Evolutionary conservation across 1,284 basidiomycete species (phyloP).

Genomic region (Boletus holoroseus): DNA sequence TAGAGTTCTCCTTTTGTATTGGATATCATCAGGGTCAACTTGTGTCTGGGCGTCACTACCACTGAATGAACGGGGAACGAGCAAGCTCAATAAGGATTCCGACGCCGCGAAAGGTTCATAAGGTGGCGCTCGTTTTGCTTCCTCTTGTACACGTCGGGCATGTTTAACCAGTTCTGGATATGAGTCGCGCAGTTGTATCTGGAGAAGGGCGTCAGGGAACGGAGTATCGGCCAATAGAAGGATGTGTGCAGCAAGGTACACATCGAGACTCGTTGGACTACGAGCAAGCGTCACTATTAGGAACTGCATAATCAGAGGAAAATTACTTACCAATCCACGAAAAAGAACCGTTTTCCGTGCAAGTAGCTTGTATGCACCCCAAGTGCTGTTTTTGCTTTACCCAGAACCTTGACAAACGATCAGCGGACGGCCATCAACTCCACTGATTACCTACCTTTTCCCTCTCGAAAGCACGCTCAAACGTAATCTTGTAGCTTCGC

Average conservation of each 20-base stretch:
- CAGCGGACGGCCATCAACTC: conserved; percentile 1
- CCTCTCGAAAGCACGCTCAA: conserved; percentile 52
- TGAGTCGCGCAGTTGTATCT: conserved; percentile 46
- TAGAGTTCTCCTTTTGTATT: conserved; percentile 34
- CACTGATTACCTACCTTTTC: conserved; percentile 47
- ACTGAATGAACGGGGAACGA: conserved; percentile 17
- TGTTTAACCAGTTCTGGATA: conserved; percentile 56
- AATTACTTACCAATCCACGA: conserved; percentile 38
- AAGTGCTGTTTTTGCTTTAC: conserved; percentile 53
- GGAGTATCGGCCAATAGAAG: conserved; percentile 54
- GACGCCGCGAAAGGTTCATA: conserved; percentile 13
- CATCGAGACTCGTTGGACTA: conserved; percentile 59
- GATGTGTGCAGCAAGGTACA: conserved; percentile 61
- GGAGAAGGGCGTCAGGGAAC: conserved; percentile 57
- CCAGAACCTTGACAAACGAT: conserved; percentile 43
- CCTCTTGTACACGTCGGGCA: conserved; percentile 44
- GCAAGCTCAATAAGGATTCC: conserved; percentile 21
- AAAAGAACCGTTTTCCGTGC: conserved; percentile 48
- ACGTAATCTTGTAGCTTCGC: conserved; percentile 39
- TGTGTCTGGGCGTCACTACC: neutral
- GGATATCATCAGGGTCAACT: conserved; percentile 31
- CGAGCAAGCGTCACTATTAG: neutral
- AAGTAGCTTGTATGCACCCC: conserved; percentile 56
- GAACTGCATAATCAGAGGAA: neutral
- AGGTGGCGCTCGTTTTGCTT: conserved; percentile 27